phyloP scores from a whole-genome alignment of 495 filamentous ascomycete genomes.

The Clohesyomyces aquaticus region DNA sequence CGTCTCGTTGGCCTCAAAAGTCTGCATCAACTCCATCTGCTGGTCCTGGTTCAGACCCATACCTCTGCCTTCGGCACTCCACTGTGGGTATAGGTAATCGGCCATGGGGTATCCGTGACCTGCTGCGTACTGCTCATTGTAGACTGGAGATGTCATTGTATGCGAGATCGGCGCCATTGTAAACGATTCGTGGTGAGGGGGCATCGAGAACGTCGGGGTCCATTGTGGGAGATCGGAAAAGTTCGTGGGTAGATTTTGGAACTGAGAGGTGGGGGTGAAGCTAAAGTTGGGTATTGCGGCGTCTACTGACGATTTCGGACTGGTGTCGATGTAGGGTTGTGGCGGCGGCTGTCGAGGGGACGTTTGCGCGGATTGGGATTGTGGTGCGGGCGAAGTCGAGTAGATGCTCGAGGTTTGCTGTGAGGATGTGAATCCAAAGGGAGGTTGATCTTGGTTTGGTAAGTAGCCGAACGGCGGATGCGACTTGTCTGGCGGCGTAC shows the following conservation, averaged over 20 bases:
- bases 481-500: slow-evolving; percentile 39
- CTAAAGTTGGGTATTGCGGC: slow-evolving; percentile 19
- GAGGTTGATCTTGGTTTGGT: slow-evolving; percentile 29
- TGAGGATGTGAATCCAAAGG: slow-evolving; percentile 27
- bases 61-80: slow-evolving; percentile 34
- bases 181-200: slow-evolving; percentile 34
- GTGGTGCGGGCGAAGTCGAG: slow-evolving; percentile 22
- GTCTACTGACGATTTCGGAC: slow-evolving; percentile 26
- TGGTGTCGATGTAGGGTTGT: slow-evolving; percentile 28
- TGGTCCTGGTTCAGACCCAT: slow-evolving; percentile 47
- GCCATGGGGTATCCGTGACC: slow-evolving; percentile 35
- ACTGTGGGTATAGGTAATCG: slow-evolving; percentile 39
- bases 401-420: slow-evolving; percentile 12
- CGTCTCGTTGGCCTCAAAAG: slow-evolving; percentile 45
- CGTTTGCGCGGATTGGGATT: slow-evolving; percentile 16
- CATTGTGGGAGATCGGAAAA: slow-evolving; percentile 44
- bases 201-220: slow-evolving; percentile 39
- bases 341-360: slow-evolving; percentile 23
- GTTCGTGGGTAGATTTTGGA: slow-evolving; percentile 42
- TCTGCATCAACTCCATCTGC: slow-evolving; percentile 50
- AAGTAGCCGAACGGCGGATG: slow-evolving; percentile 44
- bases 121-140: slow-evolving; percentile 36
- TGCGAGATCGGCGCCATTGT: slow-evolving; percentile 23
- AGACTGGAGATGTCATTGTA: slow-evolving; percentile 30
- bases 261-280: slow-evolving; percentile 43